Evolutionary conservation across 441 rosid genomes (phyloP), one percentile per base, ranked within the genome.

Genomic region (Aquilaria agallochum): DNA sequence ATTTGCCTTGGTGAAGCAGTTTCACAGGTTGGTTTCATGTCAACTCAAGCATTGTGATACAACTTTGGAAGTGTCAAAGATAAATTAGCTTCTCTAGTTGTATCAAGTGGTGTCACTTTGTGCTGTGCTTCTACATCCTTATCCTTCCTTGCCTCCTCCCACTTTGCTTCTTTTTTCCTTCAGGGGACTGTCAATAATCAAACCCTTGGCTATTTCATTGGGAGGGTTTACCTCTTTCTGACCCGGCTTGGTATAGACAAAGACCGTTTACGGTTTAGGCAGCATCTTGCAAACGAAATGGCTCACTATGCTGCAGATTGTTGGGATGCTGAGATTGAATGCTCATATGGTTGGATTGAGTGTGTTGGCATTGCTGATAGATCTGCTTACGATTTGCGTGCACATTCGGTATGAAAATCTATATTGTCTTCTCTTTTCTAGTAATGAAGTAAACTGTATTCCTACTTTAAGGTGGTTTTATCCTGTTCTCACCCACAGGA

Each of bases 241-340:
- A 79, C 86, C 34, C 20, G 8, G 55, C 89, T 87, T 47, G 91
- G 89, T 59, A 81, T 87, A 62, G 87, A 83, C 62, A 76, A 72
- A 68, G 72, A 67, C 0, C 81, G 87, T 3, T 60, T 88, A 30
- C 80, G 91, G 46, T 88, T 88, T 74, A 63, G 91, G 49, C 89
- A 88, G 64, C 89, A 85, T 69, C 89, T 88, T 67, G 84, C 95
- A 34, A 87, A 87, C 64, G 94, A 87, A 76, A 87, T 87, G 91
- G 94, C 94, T n/a, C 94, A 85, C 68, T 87, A 87, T 68, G 94
- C 94, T 27, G 87, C 89, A 14, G 95, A 85, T 60, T 88, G 95
- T 71, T 88, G 91, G 91, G 95, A 88, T 80, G 95, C 95, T 61
- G 91, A 88, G 82, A 85, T 85, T 40, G 95, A 88, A 65, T 72